Percentiles rank a stretch among this genome's conserved stretches.
These are phyloP conservation scores for Puccinia novopanici DNA, from an alignment of 1,284 basidiomycete species.

Conservation along the genomic window DNA sequence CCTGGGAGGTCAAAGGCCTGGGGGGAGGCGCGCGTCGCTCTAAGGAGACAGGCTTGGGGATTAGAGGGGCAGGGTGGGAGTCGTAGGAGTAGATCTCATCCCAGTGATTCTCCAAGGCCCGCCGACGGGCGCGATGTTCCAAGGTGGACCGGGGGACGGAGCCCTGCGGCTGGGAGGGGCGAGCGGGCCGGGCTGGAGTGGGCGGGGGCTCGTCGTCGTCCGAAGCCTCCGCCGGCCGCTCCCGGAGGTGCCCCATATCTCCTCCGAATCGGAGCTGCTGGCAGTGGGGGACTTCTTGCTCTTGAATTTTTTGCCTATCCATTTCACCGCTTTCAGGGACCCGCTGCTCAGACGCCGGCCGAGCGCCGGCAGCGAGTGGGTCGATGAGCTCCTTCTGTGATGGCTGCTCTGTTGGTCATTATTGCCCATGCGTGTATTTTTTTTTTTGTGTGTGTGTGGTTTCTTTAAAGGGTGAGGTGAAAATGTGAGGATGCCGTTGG, in stretches of 20 bases:
- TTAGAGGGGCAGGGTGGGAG: background rate
- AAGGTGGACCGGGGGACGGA: background rate
- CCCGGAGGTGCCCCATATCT: constrained; percentile 25
- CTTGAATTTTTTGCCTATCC: constrained; percentile 19
- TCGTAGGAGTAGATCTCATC: constrained; percentile 3
- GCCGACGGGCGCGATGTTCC: constrained; percentile 1
- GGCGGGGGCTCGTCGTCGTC: background rate
- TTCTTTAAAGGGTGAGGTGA: background rate
- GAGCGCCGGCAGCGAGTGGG: constrained; percentile 11
- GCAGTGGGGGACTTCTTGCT: background rate
- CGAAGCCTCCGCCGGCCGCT: background rate
- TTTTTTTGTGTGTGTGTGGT: background rate
- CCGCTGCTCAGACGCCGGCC: constrained; percentile 12
- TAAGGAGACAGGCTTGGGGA: too few species aligned
- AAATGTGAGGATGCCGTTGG: background rate
- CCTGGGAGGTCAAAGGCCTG: constrained; percentile 4
- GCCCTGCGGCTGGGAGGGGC: background rate
- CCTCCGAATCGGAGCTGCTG: background rate
- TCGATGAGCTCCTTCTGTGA: background rate
- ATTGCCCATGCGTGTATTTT: constrained; percentile 1
- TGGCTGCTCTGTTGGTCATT: background rate
- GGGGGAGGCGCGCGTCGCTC: background rate
- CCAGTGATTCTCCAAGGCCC: background rate
- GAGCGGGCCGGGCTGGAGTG: background rate
- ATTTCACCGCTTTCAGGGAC: constrained; percentile 30